Base-by-base conservation (phyloP, 2,329 filamentous ascomycete species). In the Tolypocladium nubicola region DNA sequence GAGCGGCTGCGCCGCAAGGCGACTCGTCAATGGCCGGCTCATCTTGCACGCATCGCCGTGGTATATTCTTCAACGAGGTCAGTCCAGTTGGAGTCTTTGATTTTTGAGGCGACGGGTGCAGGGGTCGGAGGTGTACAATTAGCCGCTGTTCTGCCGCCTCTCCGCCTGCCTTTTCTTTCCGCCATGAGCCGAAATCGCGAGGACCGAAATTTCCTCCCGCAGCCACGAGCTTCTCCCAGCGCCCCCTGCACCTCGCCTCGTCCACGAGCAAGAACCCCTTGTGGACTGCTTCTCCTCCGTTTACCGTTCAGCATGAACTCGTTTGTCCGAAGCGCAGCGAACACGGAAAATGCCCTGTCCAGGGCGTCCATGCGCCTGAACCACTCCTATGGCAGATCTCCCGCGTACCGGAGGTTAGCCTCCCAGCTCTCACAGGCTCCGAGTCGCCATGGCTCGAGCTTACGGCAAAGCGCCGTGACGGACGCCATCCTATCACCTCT, bases 401-500 rank as follows among this genome's bases (percentile, higher is more conserved):
- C 77, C 57, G 75, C 77, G 26, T 78, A 76, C 62, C 70, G 74
- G 65, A 74, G 78, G 71, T 74, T 81, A 76, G 68, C 67, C 58
- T 73, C 68, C 52, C 64, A 70, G 58, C 66, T 72, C 57, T 67
- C 68, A 35, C 66, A 65, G 53, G 64, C 61, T 59, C 57, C 64
- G 56, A 63, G 61, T 45, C 62, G 63, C 52, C 64, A 66, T 65
- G 62, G 61, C 61, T 58, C 63, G 62, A 58, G 60, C 63, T 49
- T 65, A 64, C 62, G 64, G 61, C 64, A 63, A 64, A 56, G 64
- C 60, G 57, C 61, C 56, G 53, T 62, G 62, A 56, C 66, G 59
- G 59, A 64, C 63, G 62, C 68, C 63, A 56, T 70, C 56, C 62
- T 71, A 37, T 67, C 71, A 8, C 69, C 72, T 19, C 66, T 81